Evolutionary conservation across 75 land plant species (phyloP), one percentile per base, ranked within the genome.

Genomic region (Isoetes taiwanensis): DNA sequence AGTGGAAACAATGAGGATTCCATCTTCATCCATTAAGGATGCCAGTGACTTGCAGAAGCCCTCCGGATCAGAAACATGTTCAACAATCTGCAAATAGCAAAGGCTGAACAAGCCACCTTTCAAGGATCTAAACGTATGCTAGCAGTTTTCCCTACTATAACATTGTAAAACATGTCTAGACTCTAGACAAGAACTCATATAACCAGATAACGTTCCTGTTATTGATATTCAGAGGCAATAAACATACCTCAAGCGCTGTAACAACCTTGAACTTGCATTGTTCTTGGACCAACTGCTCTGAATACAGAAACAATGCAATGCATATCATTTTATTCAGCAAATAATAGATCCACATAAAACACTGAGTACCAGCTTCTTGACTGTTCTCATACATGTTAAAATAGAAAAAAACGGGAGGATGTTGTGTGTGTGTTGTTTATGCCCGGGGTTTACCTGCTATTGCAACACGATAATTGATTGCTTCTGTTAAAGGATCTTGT

Each of bases 361-460:
- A n/a, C n/a, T n/a, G n/a, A n/a, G n/a, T n/a, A n/a, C n/a, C n/a
- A n/a, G n/a, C n/a, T n/a, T n/a, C n/a, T n/a, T n/a, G n/a, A n/a
- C n/a, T n/a, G n/a, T n/a, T n/a, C n/a, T n/a, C n/a, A n/a, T n/a
- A n/a, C n/a, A n/a, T n/a, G n/a, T n/a, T n/a, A n/a, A n/a, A n/a
- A n/a, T n/a, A n/a, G n/a, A n/a, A n/a, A n/a, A n/a, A n/a, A n/a
- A n/a, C n/a, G n/a, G n/a, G n/a, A n/a, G n/a, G n/a, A n/a, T n/a
- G n/a, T n/a, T n/a, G n/a, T n/a, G n/a, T n/a, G n/a, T n/a, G n/a
- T n/a, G n/a, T n/a, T n/a, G n/a, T n/a, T n/a, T n/a, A n/a, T n/a
- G n/a, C n/a, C n/a, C n/a, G n/a, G n/a, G n/a, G n/a, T n/a, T n/a
- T 77, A 90, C 96, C 97, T 58, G 97, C 91, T 56, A 91, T 90